Percentiles rank a stretch among this genome's conserved stretches.
Evolutionary conservation across 345 rosid species (phyloP).

Genomic region (Brassica incana): DNA sequence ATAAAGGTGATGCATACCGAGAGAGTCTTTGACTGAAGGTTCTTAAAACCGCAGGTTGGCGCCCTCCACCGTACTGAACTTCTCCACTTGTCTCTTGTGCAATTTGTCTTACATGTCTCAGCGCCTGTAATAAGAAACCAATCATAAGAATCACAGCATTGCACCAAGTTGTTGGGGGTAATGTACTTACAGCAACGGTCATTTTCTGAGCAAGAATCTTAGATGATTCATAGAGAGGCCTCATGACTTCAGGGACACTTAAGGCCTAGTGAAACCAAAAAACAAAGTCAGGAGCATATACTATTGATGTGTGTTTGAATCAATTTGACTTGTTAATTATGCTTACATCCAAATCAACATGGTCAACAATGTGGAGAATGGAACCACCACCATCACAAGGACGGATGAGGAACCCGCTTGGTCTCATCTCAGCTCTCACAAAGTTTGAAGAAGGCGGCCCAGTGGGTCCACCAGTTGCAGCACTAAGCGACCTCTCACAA

Average conservation of each 20-base stretch:
- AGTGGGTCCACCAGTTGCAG: slow-evolving; percentile 75
- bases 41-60: slow-evolving; percentile 92
- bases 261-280: slow-evolving; percentile 50
- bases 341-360: slow-evolving; percentile 91
- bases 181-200: slow-evolving; percentile 75
- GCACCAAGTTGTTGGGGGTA: neutral
- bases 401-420: slow-evolving; percentile 90
- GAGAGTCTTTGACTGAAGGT: slow-evolving; percentile 92
- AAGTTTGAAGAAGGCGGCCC: slow-evolving; percentile 81
- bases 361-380: slow-evolving; percentile 94
- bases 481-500: slow-evolving; percentile 86
- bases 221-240: slow-evolving; percentile 93
- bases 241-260: slow-evolving; percentile 94
- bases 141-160: neutral
- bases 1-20: slow-evolving; percentile 47
- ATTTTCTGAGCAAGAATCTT: slow-evolving; percentile 94
- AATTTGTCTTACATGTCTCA: slow-evolving; percentile 81
- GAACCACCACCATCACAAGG: slow-evolving; percentile 97
- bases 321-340: neutral
- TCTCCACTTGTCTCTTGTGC: slow-evolving; percentile 95
- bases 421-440: slow-evolving; percentile 84
- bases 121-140: slow-evolving; percentile 51
- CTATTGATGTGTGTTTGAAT: neutral
- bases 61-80: slow-evolving; percentile 89
- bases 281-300: neutral